phyloP scores from a whole-genome alignment of 805 yeast genomes.

The Yarrowia sp. region DNA sequence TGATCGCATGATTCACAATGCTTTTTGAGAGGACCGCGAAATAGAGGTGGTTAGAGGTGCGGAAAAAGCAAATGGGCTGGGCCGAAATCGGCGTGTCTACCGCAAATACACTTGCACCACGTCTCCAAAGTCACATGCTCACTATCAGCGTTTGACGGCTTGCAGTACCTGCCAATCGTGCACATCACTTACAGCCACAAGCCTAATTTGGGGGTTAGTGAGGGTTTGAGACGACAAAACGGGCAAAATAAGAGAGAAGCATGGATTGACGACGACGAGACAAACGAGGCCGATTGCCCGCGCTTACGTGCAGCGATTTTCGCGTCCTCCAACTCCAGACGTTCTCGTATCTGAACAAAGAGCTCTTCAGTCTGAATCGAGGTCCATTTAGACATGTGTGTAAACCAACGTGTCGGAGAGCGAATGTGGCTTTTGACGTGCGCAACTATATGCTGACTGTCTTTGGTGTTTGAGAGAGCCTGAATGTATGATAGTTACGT shows the following conservation, averaged over 20 bases:
- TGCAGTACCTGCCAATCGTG: slow-evolving; percentile 18
- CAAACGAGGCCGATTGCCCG: background rate
- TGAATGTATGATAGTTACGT: background rate
- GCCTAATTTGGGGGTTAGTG: background rate
- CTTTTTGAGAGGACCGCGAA: background rate
- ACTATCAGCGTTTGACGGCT: slow-evolving; percentile 13
- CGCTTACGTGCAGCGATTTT: slow-evolving; percentile 3
- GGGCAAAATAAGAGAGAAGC: background rate
- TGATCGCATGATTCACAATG: background rate
- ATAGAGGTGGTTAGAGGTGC: too few species aligned
- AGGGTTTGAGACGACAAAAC: background rate
- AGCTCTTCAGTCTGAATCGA: too few species aligned
- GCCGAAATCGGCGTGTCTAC: background rate
- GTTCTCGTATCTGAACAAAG: too few species aligned
- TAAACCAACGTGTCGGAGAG: too few species aligned
- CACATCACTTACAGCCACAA: slow-evolving; percentile 24
- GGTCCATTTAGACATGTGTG: too few species aligned
- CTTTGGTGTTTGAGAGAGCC: background rate
- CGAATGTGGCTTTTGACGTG: background rate
- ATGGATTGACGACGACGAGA: too few species aligned
- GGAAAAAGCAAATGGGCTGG: background rate
- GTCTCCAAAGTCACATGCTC: slow-evolving; percentile 10
- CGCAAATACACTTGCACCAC: background rate
- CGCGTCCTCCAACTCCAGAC: background rate
- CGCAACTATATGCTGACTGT: background rate